Evolutionary conservation across 2,329 filamentous ascomycete species (phyloP).

Genomic region (Zymoseptoria passerinii): DNA sequence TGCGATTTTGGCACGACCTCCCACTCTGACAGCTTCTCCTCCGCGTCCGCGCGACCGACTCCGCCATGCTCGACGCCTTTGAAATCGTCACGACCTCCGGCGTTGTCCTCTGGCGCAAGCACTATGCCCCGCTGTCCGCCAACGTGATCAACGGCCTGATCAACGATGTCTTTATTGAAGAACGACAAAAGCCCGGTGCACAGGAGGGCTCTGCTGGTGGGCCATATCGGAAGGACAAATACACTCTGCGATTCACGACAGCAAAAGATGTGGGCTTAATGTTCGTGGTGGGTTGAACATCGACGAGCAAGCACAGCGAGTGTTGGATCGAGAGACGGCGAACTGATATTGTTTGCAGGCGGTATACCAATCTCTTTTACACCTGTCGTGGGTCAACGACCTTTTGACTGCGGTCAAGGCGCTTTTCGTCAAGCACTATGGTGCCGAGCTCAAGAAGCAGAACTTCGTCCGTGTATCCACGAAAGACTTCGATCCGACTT

Average conservation of each 20-base stretch:
- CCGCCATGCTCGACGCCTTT: conserved; percentile 83
- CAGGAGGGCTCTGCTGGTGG: conserved; percentile 56
- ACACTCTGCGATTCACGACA: conserved; percentile 88
- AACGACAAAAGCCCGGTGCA: conserved; percentile 58
- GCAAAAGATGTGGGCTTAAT: conserved; percentile 90
- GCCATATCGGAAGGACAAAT: conserved; percentile 79
- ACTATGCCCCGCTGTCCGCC: conserved; percentile 69
- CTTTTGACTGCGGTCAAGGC: conserved; percentile 91
- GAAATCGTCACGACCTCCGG: conserved; percentile 94
- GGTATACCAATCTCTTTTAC: conserved; percentile 90
- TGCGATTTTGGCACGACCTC: not conserved
- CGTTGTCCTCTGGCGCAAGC: conserved; percentile 92
- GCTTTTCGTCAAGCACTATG: conserved; percentile 85
- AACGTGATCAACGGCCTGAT: conserved; percentile 91
- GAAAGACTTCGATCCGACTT: conserved; percentile 77
- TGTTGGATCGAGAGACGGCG: not conserved
- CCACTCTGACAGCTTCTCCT: not conserved
- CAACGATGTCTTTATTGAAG: conserved; percentile 94
- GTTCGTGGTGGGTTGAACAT: conserved; percentile 65
- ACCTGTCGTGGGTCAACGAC: conserved; percentile 94
- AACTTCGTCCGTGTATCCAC: conserved; percentile 73
- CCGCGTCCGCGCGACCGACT: not conserved
- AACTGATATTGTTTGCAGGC: conserved; percentile 50
- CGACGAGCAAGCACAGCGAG: conserved; percentile 3
- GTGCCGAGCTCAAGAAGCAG: conserved; percentile 72